Conservation (phyloP, 371 early-diverging fungal genomes). For the Mortierella sp. region DNA sequence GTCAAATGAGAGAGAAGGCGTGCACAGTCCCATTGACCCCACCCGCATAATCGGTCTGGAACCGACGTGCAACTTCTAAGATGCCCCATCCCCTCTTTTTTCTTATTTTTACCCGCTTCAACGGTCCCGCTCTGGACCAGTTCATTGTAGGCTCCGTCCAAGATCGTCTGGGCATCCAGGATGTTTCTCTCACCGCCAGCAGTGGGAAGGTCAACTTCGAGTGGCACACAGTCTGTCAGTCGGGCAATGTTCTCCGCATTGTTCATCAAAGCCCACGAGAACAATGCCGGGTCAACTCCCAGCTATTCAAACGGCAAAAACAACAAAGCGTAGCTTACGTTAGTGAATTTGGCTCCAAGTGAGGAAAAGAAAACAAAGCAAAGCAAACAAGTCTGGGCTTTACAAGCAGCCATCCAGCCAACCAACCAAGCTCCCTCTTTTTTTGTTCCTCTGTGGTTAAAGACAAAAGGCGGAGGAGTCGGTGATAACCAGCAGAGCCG, state of each 20-base stretch:
- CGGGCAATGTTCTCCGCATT: slow-evolving; percentile 68
- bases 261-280: slow-evolving; percentile 76
- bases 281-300: slow-evolving; percentile 63
- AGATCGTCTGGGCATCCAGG: slow-evolving; percentile 68
- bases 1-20: background rate
- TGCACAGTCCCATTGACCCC: background rate
- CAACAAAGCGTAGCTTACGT: background rate
- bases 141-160: slow-evolving; percentile 66
- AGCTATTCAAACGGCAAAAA: slow-evolving; percentile 8
- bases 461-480: background rate
- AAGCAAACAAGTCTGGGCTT: background rate
- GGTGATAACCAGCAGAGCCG: background rate
- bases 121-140: slow-evolving; percentile 69
- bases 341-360: background rate
- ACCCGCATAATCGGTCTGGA: slow-evolving; percentile 5
- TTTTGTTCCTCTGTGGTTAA: slow-evolving; percentile 3
- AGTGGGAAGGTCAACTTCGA: background rate
- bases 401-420: background rate
- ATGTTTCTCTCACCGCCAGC: slow-evolving; percentile 26
- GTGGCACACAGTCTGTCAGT: slow-evolving; percentile 21
- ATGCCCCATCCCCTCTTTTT: background rate
- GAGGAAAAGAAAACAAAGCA: background rate
- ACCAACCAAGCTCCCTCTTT: background rate
- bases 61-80: background rate
- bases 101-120: slow-evolving; percentile 59